These are phyloP conservation scores for Beauveria caledonica DNA, from an alignment of 2,329 filamentous ascomycete species.

Conservation along the genomic window DNA sequence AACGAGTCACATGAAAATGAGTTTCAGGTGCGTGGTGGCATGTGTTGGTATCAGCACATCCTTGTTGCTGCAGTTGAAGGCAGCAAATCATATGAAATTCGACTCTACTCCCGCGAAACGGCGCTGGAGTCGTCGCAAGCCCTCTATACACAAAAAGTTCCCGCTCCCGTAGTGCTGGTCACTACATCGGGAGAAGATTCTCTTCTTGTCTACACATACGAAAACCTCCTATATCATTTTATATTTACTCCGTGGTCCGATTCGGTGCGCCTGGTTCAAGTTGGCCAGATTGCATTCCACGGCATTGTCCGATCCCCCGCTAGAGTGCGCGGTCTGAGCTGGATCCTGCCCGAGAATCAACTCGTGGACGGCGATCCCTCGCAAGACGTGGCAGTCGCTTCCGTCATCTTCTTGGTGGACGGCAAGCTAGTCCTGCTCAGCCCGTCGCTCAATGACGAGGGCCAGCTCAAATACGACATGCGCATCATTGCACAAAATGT, in stretches of 20 bases:
- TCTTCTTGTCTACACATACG: conserved; percentile 90
- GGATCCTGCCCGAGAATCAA: conserved; percentile 89
- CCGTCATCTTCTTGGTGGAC: conserved; percentile 92
- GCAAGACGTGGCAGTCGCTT: conserved; percentile 87
- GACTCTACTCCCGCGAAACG: conserved; percentile 86
- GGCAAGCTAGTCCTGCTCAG: conserved; percentile 90
- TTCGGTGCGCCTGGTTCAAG: conserved; percentile 70
- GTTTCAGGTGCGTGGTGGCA: conserved; percentile 86
- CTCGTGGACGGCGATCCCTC: conserved; percentile 86
- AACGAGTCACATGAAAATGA: conserved; percentile 76
- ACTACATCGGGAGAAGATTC: conserved; percentile 89
- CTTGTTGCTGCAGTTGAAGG: conserved; percentile 89
- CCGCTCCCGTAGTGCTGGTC: conserved; percentile 81
- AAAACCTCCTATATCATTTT: conserved; percentile 92
- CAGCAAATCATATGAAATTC: conserved; percentile 71
- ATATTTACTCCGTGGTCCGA: conserved; percentile 69
- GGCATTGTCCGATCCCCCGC: conserved; percentile 92
- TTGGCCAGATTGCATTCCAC: conserved; percentile 97
- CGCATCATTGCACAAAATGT: conserved; percentile 91
- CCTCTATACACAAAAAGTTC: conserved; percentile 68
- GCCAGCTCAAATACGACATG: conserved; percentile 96
- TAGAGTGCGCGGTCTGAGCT: conserved; percentile 85
- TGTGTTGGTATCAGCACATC: conserved; percentile 98
- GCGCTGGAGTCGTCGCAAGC: conserved; percentile 64
- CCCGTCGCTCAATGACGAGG: conserved; percentile 72